Evolutionary conservation across 305 asterid genomes (phyloP), one percentile per base, ranked within the genome.

Genomic region (Striga hermonthica): DNA sequence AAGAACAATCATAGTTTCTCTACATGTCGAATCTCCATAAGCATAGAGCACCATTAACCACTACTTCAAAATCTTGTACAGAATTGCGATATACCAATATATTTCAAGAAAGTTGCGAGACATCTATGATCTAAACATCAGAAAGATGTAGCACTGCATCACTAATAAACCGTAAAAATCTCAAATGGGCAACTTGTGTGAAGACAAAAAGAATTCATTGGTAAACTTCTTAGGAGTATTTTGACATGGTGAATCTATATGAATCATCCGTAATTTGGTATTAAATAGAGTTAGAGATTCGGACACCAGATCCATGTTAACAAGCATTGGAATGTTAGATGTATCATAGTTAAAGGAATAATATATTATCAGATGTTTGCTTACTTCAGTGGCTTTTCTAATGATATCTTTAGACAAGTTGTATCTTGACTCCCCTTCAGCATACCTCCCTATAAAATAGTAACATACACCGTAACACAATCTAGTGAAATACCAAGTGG

Each of bases 381-480:
- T 82, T 78, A 91, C 96, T 73, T 62, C 72, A 22, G 88, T 72
- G 63, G 94, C 95, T 77, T 79, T 74, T 62, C 72, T 72, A 14
- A 74, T 63, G 64, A 70, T 72, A 76, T 60, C 65, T 61, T 78
- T 74, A 72, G 95, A 80, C 67, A 87, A 72, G 77, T 75, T 82
- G 80, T 89, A 89, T 85, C 96, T 87, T 35, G 91, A 85, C 83
- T 89, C 95, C 79, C 91, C 96, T 85, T 91, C 96, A 66, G 80
- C 79, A 72, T 89, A 87, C 70, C 87, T 78, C 73, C 95, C 96
- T 91, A 72, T 47, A 50, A 50, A 31, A 50, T 3, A 50, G 57
- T 50, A 69, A 66, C 62, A 68, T 60, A 47, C 54, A 72, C 67
- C 62, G 45, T 10, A 52, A 70, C 48, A 11, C 34, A 11, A n/a